phyloP scores from a whole-genome alignment of 2,329 filamentous ascomycete species.

The Leptographium radiaticola region DNA sequence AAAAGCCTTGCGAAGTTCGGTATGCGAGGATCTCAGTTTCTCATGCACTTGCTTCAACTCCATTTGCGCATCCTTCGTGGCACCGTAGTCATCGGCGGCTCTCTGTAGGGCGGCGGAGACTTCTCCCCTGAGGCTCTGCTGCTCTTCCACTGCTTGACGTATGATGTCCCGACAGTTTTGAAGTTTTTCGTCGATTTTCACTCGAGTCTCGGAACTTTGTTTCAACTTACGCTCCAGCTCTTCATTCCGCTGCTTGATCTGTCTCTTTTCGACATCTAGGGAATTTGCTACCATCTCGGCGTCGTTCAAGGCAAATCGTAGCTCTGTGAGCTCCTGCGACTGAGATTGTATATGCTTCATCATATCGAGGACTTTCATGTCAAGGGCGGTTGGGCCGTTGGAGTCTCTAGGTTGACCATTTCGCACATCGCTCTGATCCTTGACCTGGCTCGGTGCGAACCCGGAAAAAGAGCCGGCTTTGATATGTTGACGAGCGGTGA shows the following conservation, averaged over 20 bases:
- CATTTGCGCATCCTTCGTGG: constrained; percentile 17
- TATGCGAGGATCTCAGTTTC: constrained; percentile 19
- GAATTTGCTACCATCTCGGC: background rate
- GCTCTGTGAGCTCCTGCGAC: constrained; percentile 5
- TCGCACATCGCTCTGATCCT: background rate
- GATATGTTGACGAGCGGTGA: background rate
- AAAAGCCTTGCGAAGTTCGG: constrained; percentile 16
- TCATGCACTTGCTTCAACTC: constrained; percentile 21
- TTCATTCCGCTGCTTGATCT: constrained; percentile 6
- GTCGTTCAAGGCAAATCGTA: constrained; percentile 8
- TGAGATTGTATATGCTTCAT: constrained; percentile 2
- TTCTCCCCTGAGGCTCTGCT: constrained; percentile 25
- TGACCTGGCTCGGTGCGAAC: background rate
- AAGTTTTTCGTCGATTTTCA: constrained; percentile 22
- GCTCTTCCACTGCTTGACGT: constrained; percentile 32
- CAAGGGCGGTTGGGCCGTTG: constrained; percentile 1
- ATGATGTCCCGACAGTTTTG: constrained; percentile 23
- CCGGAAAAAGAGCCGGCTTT: background rate
- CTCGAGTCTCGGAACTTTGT: constrained; percentile 15
- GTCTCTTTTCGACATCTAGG: constrained; percentile 7
- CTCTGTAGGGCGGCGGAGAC: background rate
- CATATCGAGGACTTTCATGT: constrained; percentile 5
- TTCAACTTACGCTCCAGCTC: constrained; percentile 16
- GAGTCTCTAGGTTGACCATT: no score
- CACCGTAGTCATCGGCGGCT: constrained; percentile 13